Conservation (phyloP, 2,329 filamentous ascomycete species). For the Thelonectria discophora region DNA sequence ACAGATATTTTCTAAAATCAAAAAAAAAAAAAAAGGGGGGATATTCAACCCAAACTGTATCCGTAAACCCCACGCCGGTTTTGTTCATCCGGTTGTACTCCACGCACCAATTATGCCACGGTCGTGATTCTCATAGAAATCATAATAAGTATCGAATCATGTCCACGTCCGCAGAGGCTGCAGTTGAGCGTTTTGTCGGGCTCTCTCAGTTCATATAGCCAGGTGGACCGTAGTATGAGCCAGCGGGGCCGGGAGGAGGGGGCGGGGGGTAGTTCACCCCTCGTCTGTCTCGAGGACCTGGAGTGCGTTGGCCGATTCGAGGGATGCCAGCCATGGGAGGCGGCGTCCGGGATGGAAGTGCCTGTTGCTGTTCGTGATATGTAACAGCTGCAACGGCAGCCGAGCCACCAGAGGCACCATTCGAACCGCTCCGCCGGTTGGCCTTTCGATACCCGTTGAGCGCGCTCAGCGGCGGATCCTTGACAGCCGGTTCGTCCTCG, state of each 20-base stretch:
- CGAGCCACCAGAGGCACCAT: constrained; percentile 47
- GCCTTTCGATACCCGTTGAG: constrained; percentile 59
- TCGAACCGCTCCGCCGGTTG: constrained; percentile 50
- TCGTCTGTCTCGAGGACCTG: constrained; percentile 18
- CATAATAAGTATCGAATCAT: constrained; percentile 35
- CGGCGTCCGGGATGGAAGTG: constrained; percentile 39
- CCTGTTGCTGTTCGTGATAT: constrained; percentile 39
- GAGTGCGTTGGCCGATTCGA: constrained; percentile 39
- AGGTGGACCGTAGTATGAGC: constrained; percentile 32
- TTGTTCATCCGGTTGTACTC: constrained; percentile 39
- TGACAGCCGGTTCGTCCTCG: constrained; percentile 68
- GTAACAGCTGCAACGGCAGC: constrained; percentile 38
- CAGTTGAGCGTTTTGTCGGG: constrained; percentile 18
- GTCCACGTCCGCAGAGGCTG: constrained; percentile 27
- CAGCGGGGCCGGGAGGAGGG: constrained; percentile 31
- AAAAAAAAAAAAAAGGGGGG: constrained; percentile 27
- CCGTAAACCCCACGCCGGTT: constrained; percentile 32
- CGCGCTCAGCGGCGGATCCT: constrained; percentile 67
- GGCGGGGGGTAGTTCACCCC: constrained; percentile 31
- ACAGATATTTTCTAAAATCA: constrained; percentile 36
- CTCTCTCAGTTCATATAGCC: constrained; percentile 26
- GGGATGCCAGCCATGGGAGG: constrained; percentile 39
- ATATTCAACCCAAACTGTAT: constrained; percentile 36
- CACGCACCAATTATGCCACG: constrained; percentile 41
- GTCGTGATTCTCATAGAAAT: constrained; percentile 43